Evolutionary conservation across 2,329 filamentous ascomycete genomes (phyloP).

Genomic region (Metarhizium sp.): DNA sequence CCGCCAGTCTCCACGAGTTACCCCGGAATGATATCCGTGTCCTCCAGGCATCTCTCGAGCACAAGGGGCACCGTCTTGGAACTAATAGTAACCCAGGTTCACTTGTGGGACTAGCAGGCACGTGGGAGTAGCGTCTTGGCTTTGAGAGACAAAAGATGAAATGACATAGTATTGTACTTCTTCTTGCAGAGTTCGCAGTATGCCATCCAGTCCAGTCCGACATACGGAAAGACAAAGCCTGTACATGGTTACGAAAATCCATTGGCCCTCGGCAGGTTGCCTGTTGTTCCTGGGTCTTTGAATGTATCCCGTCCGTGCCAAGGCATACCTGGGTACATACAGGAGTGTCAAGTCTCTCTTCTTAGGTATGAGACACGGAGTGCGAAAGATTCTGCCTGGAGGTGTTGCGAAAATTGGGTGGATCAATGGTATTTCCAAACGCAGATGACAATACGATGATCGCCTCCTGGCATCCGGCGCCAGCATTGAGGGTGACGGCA

Average conservation of each 20-base stretch:
- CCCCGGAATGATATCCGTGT: not conserved
- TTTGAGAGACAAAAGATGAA: constrained; percentile 2
- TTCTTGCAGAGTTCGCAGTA: not conserved
- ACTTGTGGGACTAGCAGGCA: constrained; percentile 4
- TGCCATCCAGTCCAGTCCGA: not conserved
- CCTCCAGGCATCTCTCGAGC: not conserved
- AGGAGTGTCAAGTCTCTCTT: too few species aligned
- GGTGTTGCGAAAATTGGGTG: not conserved
- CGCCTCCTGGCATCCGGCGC: not conserved
- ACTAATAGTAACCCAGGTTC: not conserved
- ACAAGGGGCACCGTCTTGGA: not conserved
- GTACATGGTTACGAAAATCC: too few species aligned
- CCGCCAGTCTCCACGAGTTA: not conserved
- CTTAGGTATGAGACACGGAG: not conserved
- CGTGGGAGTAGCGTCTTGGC: constrained; percentile 8
- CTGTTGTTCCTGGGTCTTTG: not conserved
- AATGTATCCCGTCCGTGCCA: not conserved
- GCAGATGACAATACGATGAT: not conserved
- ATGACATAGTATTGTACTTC: not conserved
- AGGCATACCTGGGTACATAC: not conserved
- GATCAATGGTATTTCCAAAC: not conserved
- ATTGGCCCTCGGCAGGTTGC: too few species aligned
- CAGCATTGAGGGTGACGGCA: not conserved
- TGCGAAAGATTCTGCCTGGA: not conserved
- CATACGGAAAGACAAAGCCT: too few species aligned